Evolutionary conservation across 805 yeast species (phyloP), one percentile per base, ranked within the genome.

Genomic region (Monosporozyma unispora): DNA sequence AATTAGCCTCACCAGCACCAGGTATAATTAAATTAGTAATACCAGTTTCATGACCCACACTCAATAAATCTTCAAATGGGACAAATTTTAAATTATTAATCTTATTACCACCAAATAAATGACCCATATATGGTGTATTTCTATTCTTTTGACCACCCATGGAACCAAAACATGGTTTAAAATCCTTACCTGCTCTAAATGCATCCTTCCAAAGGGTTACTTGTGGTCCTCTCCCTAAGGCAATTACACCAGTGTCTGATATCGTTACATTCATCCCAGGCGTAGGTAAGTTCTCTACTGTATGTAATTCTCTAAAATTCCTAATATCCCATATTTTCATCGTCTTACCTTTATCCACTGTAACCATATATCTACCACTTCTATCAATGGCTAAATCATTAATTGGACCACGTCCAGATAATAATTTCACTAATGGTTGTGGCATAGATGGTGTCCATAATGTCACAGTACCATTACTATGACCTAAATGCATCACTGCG

Each of bases 1-100:
- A 89, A 70, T 93, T 93, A 53, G 99, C 96, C 71, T 93, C 99
- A 73, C 99, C 99, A 40, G 97, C 74, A 23, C 99, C 99, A 39
- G 99, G 99, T 51, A 93, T 76, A 57, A 93, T 84, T 52, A 93
- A 57, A n/a, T 93, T 82, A n/a, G 83, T 78, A 39, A 89, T 74
- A 43, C 96, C 96, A 1, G 70, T 68, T 46, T 78, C 74, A 63
- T 88, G 95, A 2, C 97, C 97, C 10, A 85, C 78, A 23, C 96
- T 96, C 22, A 93, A 73, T n/a, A 91, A 72, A 85, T 93, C 99
- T 71, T 93, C 99, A 68, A 83, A 93, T 12, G 99, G 99, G 37
- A 91, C 95, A 64, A 83, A 89, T 59, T 77, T 77, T 39, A 81
- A 71, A 49, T 77, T 78, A 57, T 80, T 82, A 16, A 88, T 75